Conservation (phyloP, 2,329 filamentous ascomycete species). For the Hirsutella rhossiliensis region DNA sequence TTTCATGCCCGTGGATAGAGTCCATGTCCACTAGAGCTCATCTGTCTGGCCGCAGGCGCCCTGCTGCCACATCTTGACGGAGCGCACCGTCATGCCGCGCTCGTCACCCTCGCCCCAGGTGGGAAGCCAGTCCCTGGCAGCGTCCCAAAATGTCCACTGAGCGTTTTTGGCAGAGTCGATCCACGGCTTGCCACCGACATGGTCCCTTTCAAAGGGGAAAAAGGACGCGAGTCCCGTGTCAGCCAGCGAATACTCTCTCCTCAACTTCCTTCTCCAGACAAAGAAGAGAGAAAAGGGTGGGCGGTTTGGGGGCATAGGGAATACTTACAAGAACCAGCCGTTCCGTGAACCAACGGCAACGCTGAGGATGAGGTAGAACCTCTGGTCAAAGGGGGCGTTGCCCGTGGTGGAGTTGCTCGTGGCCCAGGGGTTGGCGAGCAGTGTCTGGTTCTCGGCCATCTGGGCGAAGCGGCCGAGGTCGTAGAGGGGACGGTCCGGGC, state of each 20-base stretch:
- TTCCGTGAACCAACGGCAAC: conserved; percentile 36
- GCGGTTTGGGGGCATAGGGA: no score
- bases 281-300: no score
- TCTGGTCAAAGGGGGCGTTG: conserved; percentile 39
- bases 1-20: no score
- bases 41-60: conserved; percentile 7
- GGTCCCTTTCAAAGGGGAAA: conserved; percentile 18
- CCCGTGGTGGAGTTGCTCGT: conserved; percentile 19
- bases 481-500: conserved; percentile 21
- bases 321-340: conserved; percentile 31
- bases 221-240: neutral
- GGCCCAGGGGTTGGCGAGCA: conserved; percentile 31
- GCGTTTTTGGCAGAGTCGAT: conserved; percentile 26
- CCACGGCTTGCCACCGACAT: conserved; percentile 32
- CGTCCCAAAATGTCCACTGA: conserved; percentile 29
- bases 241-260: no score
- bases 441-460: conserved; percentile 26
- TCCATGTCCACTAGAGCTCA: conserved; percentile 1
- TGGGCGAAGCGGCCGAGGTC: conserved; percentile 28
- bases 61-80: conserved; percentile 33
- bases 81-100: conserved; percentile 32
- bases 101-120: conserved; percentile 32
- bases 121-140: conserved; percentile 27
- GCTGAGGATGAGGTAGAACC: conserved; percentile 38
- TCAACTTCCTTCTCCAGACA: no score